These are phyloP conservation scores for Fusarium pininemorale DNA, from an alignment of 2,329 filamentous ascomycete genomes.

Conservation along the genomic window DNA sequence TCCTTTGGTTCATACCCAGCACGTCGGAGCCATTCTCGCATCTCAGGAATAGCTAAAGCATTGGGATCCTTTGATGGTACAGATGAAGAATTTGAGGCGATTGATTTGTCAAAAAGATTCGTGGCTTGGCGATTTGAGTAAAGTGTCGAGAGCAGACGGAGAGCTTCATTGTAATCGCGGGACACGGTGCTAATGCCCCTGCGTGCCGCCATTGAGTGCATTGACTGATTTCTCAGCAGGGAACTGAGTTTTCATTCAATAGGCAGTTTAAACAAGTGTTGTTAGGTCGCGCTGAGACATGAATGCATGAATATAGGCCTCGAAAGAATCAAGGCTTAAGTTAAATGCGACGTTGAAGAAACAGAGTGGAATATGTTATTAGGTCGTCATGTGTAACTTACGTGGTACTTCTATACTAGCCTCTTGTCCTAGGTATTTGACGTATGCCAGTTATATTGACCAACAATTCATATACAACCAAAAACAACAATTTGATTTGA, in stretches of 20 bases:
- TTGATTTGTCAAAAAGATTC: conserved; percentile 56
- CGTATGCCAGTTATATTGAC: neutral
- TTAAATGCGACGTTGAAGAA: neutral
- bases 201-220: neutral
- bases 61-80: conserved; percentile 68
- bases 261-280: neutral
- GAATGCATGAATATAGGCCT: neutral
- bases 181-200: conserved; percentile 27
- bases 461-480: neutral
- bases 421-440: neutral
- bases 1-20: conserved; percentile 72
- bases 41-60: conserved; percentile 80
- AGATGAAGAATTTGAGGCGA: conserved; percentile 38
- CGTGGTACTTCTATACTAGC: neutral
- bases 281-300: neutral
- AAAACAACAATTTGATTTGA: neutral
- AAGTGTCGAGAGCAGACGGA: conserved; percentile 77
- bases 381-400: neutral
- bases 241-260: neutral
- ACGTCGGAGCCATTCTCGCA: conserved; percentile 78
- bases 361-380: neutral
- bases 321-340: neutral
- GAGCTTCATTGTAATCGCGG: conserved; percentile 70
- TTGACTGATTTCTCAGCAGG: neutral
- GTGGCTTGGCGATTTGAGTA: conserved; percentile 80